Conservation (phyloP, 257 asterid genomes). For the Solanum rostratum region DNA sequence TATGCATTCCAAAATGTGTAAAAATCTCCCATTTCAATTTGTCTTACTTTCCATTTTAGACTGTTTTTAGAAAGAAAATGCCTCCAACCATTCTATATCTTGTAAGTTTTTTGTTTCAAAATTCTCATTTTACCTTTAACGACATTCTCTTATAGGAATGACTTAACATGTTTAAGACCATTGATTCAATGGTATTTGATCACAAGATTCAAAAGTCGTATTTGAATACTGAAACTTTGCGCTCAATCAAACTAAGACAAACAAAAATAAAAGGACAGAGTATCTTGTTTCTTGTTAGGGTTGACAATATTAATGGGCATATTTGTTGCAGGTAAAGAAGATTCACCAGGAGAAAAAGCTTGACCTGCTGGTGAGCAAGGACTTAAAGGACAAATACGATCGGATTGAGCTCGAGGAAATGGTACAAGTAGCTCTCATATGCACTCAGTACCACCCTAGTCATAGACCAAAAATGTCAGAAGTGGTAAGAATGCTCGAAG, state of each 20-base stretch:
- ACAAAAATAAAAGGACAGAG: not conserved
- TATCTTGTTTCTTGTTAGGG: not conserved
- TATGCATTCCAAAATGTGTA: not conserved
- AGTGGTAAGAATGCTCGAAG: conserved; percentile 92
- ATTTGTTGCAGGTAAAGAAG: conserved; percentile 59
- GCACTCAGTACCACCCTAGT: conserved; percentile 82
- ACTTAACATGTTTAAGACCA: not conserved
- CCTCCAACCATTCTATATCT: not conserved
- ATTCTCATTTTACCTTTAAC: not conserved
- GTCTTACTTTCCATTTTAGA: not conserved
- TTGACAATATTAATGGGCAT: not conserved
- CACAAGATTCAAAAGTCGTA: not conserved
- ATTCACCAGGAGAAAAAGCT: conserved; percentile 83
- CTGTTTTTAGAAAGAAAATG: not conserved
- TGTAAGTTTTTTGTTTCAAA: not conserved
- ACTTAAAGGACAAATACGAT: conserved; percentile 51
- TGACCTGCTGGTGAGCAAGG: conserved; percentile 71
- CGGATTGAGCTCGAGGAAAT: conserved; percentile 74
- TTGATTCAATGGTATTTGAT: not conserved
- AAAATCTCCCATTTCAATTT: not conserved
- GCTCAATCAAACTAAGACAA: not conserved
- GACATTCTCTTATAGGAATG: not conserved
- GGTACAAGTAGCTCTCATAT: conserved; percentile 81
- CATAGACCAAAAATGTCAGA: conserved; percentile 94
- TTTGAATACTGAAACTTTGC: not conserved